These are phyloP conservation scores for Dactylonectria estremocensis DNA, from an alignment of 2,329 filamentous ascomycete species.

Conservation along the genomic window DNA sequence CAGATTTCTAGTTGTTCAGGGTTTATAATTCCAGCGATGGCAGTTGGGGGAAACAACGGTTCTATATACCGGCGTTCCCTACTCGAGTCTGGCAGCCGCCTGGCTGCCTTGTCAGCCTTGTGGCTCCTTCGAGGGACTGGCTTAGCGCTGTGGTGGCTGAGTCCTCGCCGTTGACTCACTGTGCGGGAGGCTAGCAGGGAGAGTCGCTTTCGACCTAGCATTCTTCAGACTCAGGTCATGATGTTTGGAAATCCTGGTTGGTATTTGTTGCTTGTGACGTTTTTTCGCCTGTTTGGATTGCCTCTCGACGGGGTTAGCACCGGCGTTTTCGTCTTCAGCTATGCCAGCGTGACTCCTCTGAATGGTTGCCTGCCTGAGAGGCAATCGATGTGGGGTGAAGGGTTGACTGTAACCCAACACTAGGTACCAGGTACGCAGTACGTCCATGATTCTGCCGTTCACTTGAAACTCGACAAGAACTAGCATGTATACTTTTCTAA, in stretches of 20 bases:
- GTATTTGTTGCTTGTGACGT: too few relatives aligned
- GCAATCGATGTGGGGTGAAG: neutral
- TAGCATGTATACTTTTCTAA: too few relatives aligned
- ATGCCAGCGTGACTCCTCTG: neutral
- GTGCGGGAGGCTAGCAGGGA: neutral
- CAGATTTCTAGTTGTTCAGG: neutral
- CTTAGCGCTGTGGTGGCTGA: slow-evolving; percentile 32
- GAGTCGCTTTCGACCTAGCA: neutral
- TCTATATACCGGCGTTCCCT: slow-evolving; percentile 6
- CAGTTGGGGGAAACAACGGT: neutral
- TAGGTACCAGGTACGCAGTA: too few relatives aligned
- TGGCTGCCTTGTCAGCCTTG: slow-evolving; percentile 30
- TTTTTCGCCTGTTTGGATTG: neutral
- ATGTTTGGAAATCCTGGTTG: neutral
- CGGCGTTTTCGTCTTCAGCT: too few relatives aligned
- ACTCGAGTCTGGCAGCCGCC: neutral
- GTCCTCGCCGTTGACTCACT: slow-evolving; percentile 45
- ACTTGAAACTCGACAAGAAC: too few relatives aligned
- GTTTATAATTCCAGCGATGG: neutral
- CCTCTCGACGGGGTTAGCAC: neutral
- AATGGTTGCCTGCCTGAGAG: neutral
- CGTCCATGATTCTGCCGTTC: too few relatives aligned
- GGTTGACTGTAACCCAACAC: neutral
- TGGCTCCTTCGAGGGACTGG: slow-evolving; percentile 20
- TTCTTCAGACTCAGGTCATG: neutral